Percentiles rank a stretch among this genome's conserved stretches.
phyloP scores from a whole-genome alignment of 208 protist species.

The Novymonas esmeraldas region DNA sequence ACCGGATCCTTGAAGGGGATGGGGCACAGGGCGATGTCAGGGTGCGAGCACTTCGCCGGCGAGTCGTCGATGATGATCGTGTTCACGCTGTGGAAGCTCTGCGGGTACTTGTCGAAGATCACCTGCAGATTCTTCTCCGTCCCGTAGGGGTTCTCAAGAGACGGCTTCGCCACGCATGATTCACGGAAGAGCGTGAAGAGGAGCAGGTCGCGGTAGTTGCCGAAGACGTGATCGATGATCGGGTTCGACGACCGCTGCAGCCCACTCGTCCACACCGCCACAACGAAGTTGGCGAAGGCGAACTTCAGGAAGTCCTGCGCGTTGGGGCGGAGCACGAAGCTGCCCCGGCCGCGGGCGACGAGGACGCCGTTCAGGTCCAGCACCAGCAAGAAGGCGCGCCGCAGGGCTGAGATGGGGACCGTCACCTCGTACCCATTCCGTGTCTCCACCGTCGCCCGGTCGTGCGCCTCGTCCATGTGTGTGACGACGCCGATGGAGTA shows the following conservation, averaged over 20 bases:
- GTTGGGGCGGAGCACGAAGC: constrained; percentile 74
- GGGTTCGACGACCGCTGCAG: constrained; percentile 83
- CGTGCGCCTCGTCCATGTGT: constrained; percentile 52
- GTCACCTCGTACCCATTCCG: constrained; percentile 86
- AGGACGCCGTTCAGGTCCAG: constrained; percentile 92
- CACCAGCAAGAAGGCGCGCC: constrained; percentile 83
- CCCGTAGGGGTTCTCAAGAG: constrained; percentile 68
- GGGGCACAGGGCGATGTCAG: constrained; percentile 88
- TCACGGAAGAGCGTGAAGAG: constrained; percentile 86
- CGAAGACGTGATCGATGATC: constrained; percentile 88
- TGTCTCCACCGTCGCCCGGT: constrained; percentile 66
- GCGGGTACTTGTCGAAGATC: constrained; percentile 83
- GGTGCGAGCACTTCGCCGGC: constrained; percentile 90
- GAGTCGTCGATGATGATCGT: constrained; percentile 93
- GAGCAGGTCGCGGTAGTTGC: constrained; percentile 73
- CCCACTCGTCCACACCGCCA: constrained; percentile 91
- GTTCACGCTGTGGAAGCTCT: constrained; percentile 89
- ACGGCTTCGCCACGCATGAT: constrained; percentile 58
- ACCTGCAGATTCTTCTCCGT: constrained; percentile 88
- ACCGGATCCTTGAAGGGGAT: constrained; percentile 77
- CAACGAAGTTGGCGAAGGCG: constrained; percentile 88
- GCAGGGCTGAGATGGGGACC: constrained; percentile 51
- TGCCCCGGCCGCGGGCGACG: constrained; percentile 68
- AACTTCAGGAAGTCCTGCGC: constrained; percentile 82
- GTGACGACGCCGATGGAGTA: constrained; percentile 85